Evolutionary conservation across 1,139 yeast genomes (phyloP).

Genomic region (Kurtzmaniella quercitrusa): DNA sequence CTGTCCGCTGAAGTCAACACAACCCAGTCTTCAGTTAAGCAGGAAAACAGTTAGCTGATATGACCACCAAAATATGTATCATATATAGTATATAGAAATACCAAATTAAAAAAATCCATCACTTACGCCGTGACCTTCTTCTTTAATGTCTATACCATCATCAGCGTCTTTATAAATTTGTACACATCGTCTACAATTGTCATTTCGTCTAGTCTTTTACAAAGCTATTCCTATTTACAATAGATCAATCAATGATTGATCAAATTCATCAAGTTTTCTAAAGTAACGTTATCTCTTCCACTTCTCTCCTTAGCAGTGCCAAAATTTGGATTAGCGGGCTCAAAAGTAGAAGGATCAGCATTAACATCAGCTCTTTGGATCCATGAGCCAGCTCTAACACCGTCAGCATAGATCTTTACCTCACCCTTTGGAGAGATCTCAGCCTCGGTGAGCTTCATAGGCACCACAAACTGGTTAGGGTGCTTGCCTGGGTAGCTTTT

Average conservation of each 20-base stretch:
- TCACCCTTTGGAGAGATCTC: constrained; percentile 35
- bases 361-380: constrained; percentile 23
- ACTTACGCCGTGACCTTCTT: too few species aligned
- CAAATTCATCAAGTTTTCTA: constrained; percentile 32
- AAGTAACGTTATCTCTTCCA: constrained; percentile 28
- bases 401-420: constrained; percentile 37
- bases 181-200: too few species aligned
- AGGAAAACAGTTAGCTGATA: too few species aligned
- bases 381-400: constrained; percentile 41
- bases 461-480: constrained; percentile 42
- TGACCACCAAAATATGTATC: too few species aligned
- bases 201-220: too few species aligned
- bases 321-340: constrained; percentile 30
- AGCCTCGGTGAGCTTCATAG: constrained; percentile 40
- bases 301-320: constrained; percentile 33
- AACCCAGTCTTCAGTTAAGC: too few species aligned
- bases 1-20: too few species aligned
- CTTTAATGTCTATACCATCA: too few species aligned
- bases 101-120: too few species aligned
- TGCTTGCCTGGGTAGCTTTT: constrained; percentile 41
- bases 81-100: too few species aligned
- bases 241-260: constrained; percentile 12
- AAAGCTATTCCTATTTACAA: constrained; percentile 12
- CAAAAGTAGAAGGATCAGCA: constrained; percentile 19
- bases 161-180: background rate